Evolutionary conservation across 2,329 filamentous ascomycete species (phyloP), one percentile per base, ranked within the genome.

Genomic region (Leptographium wingfieldii): DNA sequence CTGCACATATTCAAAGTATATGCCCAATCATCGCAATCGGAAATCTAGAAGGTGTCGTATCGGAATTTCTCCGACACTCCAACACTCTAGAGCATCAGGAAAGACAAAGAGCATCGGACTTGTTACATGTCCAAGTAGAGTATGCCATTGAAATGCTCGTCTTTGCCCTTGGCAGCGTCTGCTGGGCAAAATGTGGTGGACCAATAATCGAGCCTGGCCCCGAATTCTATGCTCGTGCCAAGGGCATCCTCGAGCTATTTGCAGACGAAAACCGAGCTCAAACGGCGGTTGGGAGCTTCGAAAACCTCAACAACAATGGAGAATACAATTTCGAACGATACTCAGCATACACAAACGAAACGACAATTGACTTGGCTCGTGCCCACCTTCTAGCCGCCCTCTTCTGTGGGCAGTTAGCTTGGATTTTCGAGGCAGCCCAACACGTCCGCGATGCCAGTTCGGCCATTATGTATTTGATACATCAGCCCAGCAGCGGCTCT

Each of bases 381-480:
- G 61, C 59, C 11, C 59, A 65, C 38, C 59, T 65, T 4, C 55
- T 65, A 11, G 64, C 63, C 22, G 60, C 60, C 1, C 56, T 65
- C 19, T 61, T 61, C 12, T 65, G 64, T n/a, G 56, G 59, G 3
- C 64, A 65, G 57, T 29, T 64, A 22, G 59, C 59, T 3, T 61
- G 58, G 54, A 43, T 62, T 3, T 51, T 46, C 5, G 59, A 63
- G 5, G 64, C 64, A 5, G 51, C 61, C 9, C 10, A 29, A 16
- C 60, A 64, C 25, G 27, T 64, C 11, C 59, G 52, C 6, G 43
- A 57, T 25, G 63, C 64, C n/a, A 40, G 58, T 9, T 27, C 35
- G 1, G 49, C 56, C 4, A n/a, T 65, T 14, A 27, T 58, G 25
- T 38, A 22, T 14, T 33, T 64, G 35, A 57, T 65, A 3, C 53